A percentile compares a stretch with the other conserved stretches of the same genome.
phyloP scores from a whole-genome alignment of 1,284 basidiomycete species.

The Pyrrhoderma noxium region DNA sequence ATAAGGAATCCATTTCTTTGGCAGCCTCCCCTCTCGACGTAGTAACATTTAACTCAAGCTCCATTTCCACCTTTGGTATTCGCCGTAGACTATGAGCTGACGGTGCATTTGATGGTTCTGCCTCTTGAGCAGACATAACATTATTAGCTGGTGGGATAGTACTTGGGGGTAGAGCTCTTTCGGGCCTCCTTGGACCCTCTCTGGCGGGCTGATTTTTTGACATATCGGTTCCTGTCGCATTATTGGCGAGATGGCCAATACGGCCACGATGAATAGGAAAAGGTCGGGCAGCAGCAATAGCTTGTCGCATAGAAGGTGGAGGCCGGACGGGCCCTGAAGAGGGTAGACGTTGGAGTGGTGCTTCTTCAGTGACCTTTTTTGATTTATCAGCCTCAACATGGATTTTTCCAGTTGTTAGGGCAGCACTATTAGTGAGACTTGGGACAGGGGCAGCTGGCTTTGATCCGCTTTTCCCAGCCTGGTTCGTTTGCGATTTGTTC shows the following conservation, averaged over 20 bases:
- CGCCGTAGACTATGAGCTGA: background rate
- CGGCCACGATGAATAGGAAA: constrained; percentile 4
- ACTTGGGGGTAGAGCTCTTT: background rate
- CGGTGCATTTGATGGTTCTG: background rate
- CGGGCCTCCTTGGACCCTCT: constrained; percentile 8
- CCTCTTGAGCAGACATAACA: background rate
- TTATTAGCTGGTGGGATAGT: background rate
- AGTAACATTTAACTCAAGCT: background rate
- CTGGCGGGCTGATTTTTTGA: background rate
- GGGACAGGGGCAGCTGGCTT: background rate
- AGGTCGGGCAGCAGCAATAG: constrained; percentile 2
- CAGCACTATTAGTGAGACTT: background rate
- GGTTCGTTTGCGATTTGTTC: background rate
- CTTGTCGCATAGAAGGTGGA: constrained; percentile 11
- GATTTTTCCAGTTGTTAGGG: background rate
- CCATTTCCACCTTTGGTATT: background rate
- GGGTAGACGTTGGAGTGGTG: constrained; percentile 4
- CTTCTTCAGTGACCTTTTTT: background rate
- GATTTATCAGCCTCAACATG: background rate
- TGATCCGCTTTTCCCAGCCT: background rate
- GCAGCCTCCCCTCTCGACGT: background rate
- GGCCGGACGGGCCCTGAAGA: constrained; percentile 13
- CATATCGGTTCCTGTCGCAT: background rate
- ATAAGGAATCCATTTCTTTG: background rate
- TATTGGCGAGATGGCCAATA: constrained; percentile 1